Percentiles rank a stretch among this genome's conserved stretches.
Evolutionary conservation across 768 basidiomycete species (phyloP).

Genomic region (Peribolospora kevripleyi): DNA sequence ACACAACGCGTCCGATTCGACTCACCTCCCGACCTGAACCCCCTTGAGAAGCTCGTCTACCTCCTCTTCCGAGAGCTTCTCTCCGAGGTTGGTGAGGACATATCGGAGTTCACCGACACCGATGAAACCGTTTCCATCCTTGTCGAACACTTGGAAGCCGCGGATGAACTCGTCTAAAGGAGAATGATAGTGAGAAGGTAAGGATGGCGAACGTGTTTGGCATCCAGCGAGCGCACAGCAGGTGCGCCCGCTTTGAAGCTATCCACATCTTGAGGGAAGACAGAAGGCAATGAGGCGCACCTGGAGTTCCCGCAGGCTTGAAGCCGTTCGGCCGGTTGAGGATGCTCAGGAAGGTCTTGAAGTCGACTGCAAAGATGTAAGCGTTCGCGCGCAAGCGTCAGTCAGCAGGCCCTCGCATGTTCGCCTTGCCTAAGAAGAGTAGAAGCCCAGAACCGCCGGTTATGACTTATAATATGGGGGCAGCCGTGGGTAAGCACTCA

Average conservation of each 20-base stretch:
- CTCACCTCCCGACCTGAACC: slow-evolving; percentile 67
- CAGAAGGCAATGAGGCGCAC: slow-evolving; percentile 24
- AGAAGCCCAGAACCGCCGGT: too few species aligned
- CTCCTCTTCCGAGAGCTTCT: slow-evolving; percentile 95
- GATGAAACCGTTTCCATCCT: slow-evolving; percentile 63
- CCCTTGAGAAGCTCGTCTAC: slow-evolving; percentile 95
- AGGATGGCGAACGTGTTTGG: too few species aligned
- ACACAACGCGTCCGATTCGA: slow-evolving; percentile 9
- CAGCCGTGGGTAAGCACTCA: slow-evolving; percentile 17
- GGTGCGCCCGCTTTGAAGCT: too few species aligned
- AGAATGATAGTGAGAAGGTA: too few species aligned
- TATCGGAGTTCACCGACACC: slow-evolving; percentile 80
- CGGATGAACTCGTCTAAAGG: slow-evolving; percentile 89
- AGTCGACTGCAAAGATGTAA: slow-evolving; percentile 39
- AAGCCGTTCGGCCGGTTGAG: slow-evolving; percentile 88
- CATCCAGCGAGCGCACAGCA: too few species aligned
- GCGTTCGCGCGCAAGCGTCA: neutral
- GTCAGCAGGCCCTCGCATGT: neutral
- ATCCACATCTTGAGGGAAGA: neutral
- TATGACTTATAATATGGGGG: too few species aligned
- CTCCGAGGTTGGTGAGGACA: slow-evolving; percentile 82
- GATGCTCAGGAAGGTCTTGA: slow-evolving; percentile 69
- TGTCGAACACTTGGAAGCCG: slow-evolving; percentile 97
- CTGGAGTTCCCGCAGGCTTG: slow-evolving; percentile 87
- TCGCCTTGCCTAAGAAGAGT: neutral